Base-by-base conservation (phyloP, 1,284 basidiomycete genomes). In the Neonothopanus nambi region DNA sequence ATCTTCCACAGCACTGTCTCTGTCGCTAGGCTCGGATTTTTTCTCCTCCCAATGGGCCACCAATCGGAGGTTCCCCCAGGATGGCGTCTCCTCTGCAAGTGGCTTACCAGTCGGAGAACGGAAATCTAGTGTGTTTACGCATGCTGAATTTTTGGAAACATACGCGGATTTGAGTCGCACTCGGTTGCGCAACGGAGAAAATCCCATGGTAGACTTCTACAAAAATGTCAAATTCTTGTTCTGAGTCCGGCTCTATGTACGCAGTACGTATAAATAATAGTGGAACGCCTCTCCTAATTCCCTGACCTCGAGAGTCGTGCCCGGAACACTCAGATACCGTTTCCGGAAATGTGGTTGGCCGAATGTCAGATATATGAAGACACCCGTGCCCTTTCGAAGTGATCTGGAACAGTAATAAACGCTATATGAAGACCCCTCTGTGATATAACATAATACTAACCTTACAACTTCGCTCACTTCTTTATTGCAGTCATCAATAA, bases 321-420 rank as follows among this genome's bases (percentile, higher is more conserved):
- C 74, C 20, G 77, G 72, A 57, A 68, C 73, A 13, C 73, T 78
- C 33, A 92, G 69, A 67, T 82, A 93, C 41, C 83, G 80, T 62
- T 81, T 81, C 33, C 93, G 85, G 69, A 95, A 95, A 67, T 96
- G 93, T 1, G 93, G 93, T 65, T 95, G 93, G 4, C 92, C 93
- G 61, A 95, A 94, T 1, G 93, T 95, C 54, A 94, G 75, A 70
- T 95, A 95, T 51, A 94, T 71, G 69, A 95, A 93, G 26, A 77
- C 67, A 0, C 91, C 89, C 1, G 66, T 75, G 12, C 69, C 67
- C 54, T 75, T 75, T 40, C 78, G 77, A 17, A 94, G 77, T 5
- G 92, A 83, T 51, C 89, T 92, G 61, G 2, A 49, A 1, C 4
- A 23, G 13, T 33, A 18, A 23, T 7, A 23, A 18, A 6, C n/a